Percentiles rank a stretch among this genome's conserved stretches.
Conservation (phyloP, 441 rosid species). For the Arabidopsis hybrid region DNA sequence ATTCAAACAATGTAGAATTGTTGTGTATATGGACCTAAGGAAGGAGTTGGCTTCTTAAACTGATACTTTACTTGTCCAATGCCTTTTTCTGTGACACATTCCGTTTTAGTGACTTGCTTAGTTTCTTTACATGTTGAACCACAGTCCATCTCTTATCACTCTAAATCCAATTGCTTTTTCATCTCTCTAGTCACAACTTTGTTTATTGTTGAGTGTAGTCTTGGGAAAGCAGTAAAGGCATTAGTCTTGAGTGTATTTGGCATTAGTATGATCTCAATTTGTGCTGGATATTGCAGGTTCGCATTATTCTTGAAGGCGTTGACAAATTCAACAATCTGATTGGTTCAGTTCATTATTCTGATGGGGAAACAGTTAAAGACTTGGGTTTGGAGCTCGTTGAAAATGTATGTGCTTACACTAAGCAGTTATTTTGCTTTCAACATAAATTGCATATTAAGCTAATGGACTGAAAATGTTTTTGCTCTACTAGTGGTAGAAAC, state of each 20-base stretch:
- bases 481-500: constrained; percentile 2
- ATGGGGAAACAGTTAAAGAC: constrained; percentile 86
- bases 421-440: background rate
- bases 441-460: background rate
- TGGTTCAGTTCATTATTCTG: constrained; percentile 92
- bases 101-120: too few species aligned
- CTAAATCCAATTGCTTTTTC: too few species aligned
- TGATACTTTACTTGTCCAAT: too few species aligned
- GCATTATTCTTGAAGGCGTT: constrained; percentile 95
- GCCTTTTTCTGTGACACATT: too few species aligned
- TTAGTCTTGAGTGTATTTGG: constrained; percentile 2
- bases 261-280: constrained; percentile 33
- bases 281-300: constrained; percentile 65
- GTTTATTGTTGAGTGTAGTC: too few species aligned
- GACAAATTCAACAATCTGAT: constrained; percentile 94
- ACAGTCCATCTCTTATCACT: too few species aligned
- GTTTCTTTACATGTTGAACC: too few species aligned
- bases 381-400: constrained; percentile 92
- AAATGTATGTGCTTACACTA: constrained; percentile 63
- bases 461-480: constrained; percentile 1
- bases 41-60: too few species aligned
- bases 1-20: too few species aligned
- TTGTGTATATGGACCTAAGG: too few species aligned
- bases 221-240: too few species aligned
- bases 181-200: too few species aligned